These are phyloP conservation scores for Lophiostoma macrostomum DNA, from an alignment of 495 filamentous ascomycete species.

Conservation along the genomic window DNA sequence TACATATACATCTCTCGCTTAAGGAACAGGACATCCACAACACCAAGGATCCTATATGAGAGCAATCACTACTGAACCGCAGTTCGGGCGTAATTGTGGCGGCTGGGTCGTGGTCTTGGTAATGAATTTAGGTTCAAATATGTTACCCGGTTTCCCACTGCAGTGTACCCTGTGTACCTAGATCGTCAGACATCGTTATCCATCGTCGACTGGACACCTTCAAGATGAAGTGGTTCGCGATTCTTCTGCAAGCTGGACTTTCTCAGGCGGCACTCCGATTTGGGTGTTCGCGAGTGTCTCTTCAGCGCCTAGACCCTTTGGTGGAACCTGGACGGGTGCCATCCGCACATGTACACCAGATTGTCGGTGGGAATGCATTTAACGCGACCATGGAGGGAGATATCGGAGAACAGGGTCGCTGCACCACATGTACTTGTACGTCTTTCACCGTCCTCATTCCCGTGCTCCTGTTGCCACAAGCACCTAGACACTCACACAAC, in stretches of 20 bases:
- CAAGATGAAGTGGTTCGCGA: conserved; percentile 48
- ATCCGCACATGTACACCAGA: conserved; percentile 50
- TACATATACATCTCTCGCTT: too few relatives aligned
- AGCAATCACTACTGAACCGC: too few relatives aligned
- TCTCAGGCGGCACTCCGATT: conserved; percentile 48
- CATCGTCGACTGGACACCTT: too few relatives aligned
- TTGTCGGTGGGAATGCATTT: conserved; percentile 47
- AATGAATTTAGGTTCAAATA: too few relatives aligned
- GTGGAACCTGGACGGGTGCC: conserved; percentile 44
- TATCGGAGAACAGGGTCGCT: conserved; percentile 45
- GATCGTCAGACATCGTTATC: too few relatives aligned
- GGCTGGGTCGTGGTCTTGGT: too few relatives aligned
- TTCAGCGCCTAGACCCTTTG: conserved; percentile 48
- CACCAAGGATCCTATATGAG: too few relatives aligned
- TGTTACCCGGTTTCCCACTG: too few relatives aligned
- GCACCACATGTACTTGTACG: conserved; percentile 42
- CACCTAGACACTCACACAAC: background rate
- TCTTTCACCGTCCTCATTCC: conserved; percentile 42
- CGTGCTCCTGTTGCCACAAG: background rate
- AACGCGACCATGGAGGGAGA: conserved; percentile 49
- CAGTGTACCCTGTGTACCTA: too few relatives aligned
- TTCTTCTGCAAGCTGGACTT: conserved; percentile 39
- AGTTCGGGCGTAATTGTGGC: too few relatives aligned
- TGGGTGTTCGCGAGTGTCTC: conserved; percentile 48
- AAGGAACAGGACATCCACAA: too few relatives aligned